Base-by-base conservation (phyloP, 306 rosid species). In the Astragalus membranaceus region DNA sequence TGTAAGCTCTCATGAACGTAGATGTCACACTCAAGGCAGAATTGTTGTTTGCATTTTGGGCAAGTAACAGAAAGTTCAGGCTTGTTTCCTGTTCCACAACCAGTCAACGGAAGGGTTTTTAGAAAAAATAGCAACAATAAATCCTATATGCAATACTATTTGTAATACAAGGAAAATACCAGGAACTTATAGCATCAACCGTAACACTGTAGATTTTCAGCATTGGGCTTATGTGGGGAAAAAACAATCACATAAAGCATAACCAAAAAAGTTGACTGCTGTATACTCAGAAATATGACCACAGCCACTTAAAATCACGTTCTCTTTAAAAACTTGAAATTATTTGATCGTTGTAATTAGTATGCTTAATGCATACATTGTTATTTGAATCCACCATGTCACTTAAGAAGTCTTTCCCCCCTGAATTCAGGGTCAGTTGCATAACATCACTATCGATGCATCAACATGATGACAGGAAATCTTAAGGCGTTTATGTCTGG, bases 1-100 rank as follows among this genome's bases (percentile, higher is more conserved):
- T 90, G 98, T 84, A 94, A 84, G 87, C 89, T 94, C 83, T 94
- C 97, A 11, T 90, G 98, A 61, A 94, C 81, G 69, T 94, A 90
- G 44, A 88, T 90, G 78, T 90, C 97, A 20, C 98, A 90, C 69
- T 88, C 98, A 20, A 94, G 92, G 83, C 96, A 94, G 78, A 94
- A 94, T 37, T 84, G 88, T 10, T 84, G 90, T 79, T 87, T 88
- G 87, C 98, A 94, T 74, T 85, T 90, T 8, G 95, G 95, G 73
- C 98, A 87, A 56, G 80, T 46, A 52, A 88, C 96, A n/a, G 86
- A 85, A 23, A 86, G 86, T 69, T 90, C 75, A 3, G 92, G 82
- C 68, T 81, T 85, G 79, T 83, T 88, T 78, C 97, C 97, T 94
- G 97, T 69, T 66, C 16, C 77, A 70, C 67, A 77, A 52, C 36